Percentiles rank a stretch among this genome's conserved stretches.
These are phyloP conservation scores for Pezicula rhizophila DNA, from an alignment of 2,329 filamentous ascomycete species.

Conservation along the genomic window DNA sequence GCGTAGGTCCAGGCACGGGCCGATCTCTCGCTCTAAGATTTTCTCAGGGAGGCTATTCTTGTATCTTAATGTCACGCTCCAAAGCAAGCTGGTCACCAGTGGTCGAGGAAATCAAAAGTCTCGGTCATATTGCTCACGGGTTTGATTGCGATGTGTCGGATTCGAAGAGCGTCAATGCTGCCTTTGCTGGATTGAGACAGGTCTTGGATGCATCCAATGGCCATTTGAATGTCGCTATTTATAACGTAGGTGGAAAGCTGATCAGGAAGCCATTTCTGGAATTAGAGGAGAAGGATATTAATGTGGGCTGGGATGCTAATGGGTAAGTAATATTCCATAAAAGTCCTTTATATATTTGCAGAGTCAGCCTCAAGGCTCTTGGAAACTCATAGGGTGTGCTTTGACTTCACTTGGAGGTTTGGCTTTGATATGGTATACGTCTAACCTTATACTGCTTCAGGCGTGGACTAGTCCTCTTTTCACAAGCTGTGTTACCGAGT, in stretches of 20 bases:
- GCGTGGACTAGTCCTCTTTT: not conserved
- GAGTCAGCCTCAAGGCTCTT: no score
- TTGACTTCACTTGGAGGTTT: no score
- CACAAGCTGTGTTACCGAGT: conserved; percentile 58
- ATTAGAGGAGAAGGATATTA: conserved; percentile 38
- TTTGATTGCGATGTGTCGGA: conserved; percentile 59
- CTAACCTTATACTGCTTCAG: not conserved
- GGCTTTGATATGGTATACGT: not conserved
- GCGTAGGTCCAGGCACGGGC: conserved; percentile 60
- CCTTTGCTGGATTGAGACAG: conserved; percentile 35
- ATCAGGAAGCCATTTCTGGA: conserved; percentile 50
- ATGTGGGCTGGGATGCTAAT: conserved; percentile 35
- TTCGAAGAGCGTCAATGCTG: conserved; percentile 40
- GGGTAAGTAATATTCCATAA: conserved; percentile 33
- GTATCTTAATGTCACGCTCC: conserved; percentile 63
- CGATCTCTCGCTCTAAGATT: conserved; percentile 47
- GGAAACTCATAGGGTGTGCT: no score
- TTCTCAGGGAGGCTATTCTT: conserved; percentile 53
- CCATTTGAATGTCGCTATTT: conserved; percentile 57
- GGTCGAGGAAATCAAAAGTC: conserved; percentile 57
- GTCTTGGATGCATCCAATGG: conserved; percentile 39
- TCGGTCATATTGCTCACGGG: conserved; percentile 64
- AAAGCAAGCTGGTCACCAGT: conserved; percentile 56
- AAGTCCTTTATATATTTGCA: no score
- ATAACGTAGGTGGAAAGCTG: conserved; percentile 52